Percentiles rank a stretch among this genome's conserved stretches.
phyloP scores from a whole-genome alignment of 345 rosid species.

The Populus euphratica region DNA sequence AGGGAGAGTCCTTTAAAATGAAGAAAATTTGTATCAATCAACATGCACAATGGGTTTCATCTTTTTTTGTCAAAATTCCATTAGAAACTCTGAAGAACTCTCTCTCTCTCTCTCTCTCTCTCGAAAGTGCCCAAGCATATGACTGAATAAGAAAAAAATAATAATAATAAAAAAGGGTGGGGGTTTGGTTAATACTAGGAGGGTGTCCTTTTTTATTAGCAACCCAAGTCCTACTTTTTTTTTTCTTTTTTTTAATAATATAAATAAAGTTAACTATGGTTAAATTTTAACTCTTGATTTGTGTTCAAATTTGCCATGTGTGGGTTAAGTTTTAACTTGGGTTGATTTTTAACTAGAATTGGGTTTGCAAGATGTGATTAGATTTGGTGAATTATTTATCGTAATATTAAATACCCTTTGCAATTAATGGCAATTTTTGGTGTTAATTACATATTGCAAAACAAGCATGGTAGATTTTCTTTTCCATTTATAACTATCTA shows the following conservation, averaged over 20 bases:
- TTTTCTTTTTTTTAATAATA: not conserved
- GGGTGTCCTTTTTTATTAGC: not conserved
- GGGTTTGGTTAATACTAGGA: constrained; percentile 6
- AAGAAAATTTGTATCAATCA: constrained; percentile 22
- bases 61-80: constrained; percentile 14
- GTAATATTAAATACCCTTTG: not conserved
- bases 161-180: not conserved
- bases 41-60: constrained; percentile 11
- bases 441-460: not conserved
- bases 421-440: too few species aligned
- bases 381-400: not conserved
- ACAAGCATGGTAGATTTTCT: not conserved
- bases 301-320: not conserved
- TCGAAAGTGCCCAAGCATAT: constrained; percentile 12
- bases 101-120: not conserved
- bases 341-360: not conserved
- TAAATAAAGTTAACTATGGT: not conserved
- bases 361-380: not conserved
- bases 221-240: not conserved
- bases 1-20: not conserved
- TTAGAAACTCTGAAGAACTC: constrained; percentile 10
- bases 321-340: not conserved
- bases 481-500: not conserved
- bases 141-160: not conserved
- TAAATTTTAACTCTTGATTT: constrained; percentile 5